Base-by-base conservation (phyloP, 2,329 filamentous ascomycete species). In the Calycina herbarum region DNA sequence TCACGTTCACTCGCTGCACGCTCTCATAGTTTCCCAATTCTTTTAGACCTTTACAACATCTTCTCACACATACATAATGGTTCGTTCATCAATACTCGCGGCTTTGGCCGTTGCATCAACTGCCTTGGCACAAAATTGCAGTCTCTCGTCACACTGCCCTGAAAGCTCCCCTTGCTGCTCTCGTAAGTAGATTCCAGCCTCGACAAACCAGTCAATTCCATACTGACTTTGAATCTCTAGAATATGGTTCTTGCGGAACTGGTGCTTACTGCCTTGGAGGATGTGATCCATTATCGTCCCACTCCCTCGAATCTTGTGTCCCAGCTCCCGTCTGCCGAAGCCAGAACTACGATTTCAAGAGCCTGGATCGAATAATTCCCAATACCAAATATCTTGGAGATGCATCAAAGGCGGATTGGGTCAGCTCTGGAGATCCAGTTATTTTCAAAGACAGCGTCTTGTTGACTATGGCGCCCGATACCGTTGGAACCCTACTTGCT, bases 241-340 rank as follows among this genome's bases (percentile, higher is more conserved):
- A 95, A 79, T 98, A 97, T 79, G 92, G 92, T 73, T 84, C 94
- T 78, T 98, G 95, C 75, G 95, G 94, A 81, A 88, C 93, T 64
- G 95, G 95, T 74, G 95, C 94, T 64, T 98, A 91, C 85, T 99
- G 95, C 76, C 86, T 99, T 24, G 95, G 95, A 73, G 95, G 95
- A 69, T 99, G 95, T 82, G 94, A 98, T 77, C 92, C 93, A 38
- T 86, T 88, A 76, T 89, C 89, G 80, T 98, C 94, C 59, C 91
- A 89, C 81, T 86, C 86, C 13, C 84, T 97, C 72, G 88, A 96
- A 71, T 89, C 94, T 1, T 99, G 95, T 79, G 88, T 92, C 7
- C 92, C 95, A 17, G 89, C 85, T 65, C 94, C 95, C 5, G 85
- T 92, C 35, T 99, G 95, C 83, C 76, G 92, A 82, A 87, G 84